phyloP scores from a whole-genome alignment of 2,329 filamentous ascomycete genomes.

The Metarhizium album region DNA sequence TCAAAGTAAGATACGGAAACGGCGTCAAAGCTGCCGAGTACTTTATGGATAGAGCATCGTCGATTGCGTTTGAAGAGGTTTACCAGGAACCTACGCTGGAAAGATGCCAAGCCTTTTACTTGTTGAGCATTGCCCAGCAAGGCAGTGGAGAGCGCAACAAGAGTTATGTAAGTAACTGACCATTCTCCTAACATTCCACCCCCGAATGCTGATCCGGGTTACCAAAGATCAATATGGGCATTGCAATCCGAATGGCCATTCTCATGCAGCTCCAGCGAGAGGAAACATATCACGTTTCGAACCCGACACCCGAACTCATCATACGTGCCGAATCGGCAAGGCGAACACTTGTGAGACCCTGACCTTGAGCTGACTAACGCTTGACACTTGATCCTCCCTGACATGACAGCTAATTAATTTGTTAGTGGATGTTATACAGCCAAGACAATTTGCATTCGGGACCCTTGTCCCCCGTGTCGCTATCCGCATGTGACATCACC shows the following conservation, averaged over 20 bases:
- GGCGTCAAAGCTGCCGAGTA: conserved; percentile 40
- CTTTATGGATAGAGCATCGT: conserved; percentile 40
- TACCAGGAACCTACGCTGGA: conserved; percentile 43
- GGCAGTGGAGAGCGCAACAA: conserved; percentile 41
- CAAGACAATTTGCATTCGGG: conserved; percentile 48
- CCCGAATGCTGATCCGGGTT: background rate
- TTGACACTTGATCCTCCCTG: background rate
- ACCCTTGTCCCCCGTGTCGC: conserved; percentile 37
- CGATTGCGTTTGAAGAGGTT: conserved; percentile 36
- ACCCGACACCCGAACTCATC: conserved; percentile 32
- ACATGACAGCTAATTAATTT: background rate
- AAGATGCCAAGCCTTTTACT: conserved; percentile 46
- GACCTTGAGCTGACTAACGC: background rate
- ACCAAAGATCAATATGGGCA: conserved; percentile 42
- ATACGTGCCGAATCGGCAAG: conserved; percentile 45
- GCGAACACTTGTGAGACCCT: conserved; percentile 37
- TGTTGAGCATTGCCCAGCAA: conserved; percentile 48
- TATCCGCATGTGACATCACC: conserved; percentile 43
- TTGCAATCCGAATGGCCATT: conserved; percentile 44
- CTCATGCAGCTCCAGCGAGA: conserved; percentile 45
- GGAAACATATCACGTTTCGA: conserved; percentile 37
- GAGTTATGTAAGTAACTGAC: conserved; percentile 36
- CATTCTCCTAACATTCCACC: background rate
- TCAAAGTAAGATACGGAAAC: conserved; percentile 38
- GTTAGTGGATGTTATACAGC: conserved; percentile 47